Base-by-base conservation (phyloP, 495 filamentous ascomycete species). In the Aspergillus asperescens region DNA sequence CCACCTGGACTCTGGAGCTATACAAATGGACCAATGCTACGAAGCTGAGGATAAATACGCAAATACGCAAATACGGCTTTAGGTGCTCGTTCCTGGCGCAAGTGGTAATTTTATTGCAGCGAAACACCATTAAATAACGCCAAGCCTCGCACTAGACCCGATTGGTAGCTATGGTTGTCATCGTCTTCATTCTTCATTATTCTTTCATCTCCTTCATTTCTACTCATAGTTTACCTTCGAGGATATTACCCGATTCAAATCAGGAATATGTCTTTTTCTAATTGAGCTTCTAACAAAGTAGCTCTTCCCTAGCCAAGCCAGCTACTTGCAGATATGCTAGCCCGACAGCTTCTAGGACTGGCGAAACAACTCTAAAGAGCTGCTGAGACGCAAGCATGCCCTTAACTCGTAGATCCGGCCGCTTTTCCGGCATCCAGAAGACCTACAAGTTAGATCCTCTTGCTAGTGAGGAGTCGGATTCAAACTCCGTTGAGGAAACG, bases 401-500 rank as follows among this genome's bases (percentile, higher is more conserved):
- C 44, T 50, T 57, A 8, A 45, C 59, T 22, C 73, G 73, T 62
- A 67, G 70, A 53, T 76, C 73, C 8, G 64, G 50, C 23, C 73
- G 73, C 46, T 42, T 57, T n/a, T 62, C 62, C 44, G 61, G 66
- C 22, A 48, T 62, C 29, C 60, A 56, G 40, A 61, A 62, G 4
- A 64, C 61, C 8, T 76, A 76, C 58, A 65, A 59, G 4, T 48
- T 65, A 37, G 73, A 73, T 55, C 63, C 66, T 15, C 66, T 72
- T 28, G 58, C 62, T 3, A 68, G 58, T 27, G 71, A 73, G 25
- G 62, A 66, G 0, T 65, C 62, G 3, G 65, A 64, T 13, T 39
- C 42, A 31, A 34, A 31, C 24, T 24, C 18, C n/a, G 22, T 44
- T 20, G 41, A 10, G 13, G 34, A 52, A 25, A 18, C 15, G 12